Base-by-base conservation (phyloP, 2,329 filamentous ascomycete species). In the Paecilomyces fulvus region DNA sequence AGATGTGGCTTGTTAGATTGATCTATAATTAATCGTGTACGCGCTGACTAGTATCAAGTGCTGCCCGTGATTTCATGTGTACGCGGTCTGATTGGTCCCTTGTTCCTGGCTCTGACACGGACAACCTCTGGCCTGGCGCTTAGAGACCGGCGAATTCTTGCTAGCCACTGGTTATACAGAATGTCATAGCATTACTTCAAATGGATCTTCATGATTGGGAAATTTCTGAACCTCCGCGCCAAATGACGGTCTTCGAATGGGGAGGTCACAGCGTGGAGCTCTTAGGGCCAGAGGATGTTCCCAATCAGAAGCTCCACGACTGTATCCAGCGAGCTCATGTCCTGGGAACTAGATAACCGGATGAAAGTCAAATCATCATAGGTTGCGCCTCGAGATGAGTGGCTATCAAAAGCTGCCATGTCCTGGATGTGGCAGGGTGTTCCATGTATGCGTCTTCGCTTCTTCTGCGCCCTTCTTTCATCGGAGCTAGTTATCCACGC, bases 301-400 rank as follows among this genome's bases (percentile, higher is more conserved):
- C 56, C 56, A 31, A 65, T 49, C 48, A 49, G 6, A 20, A 49
- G 48, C 48, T 25, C 14, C 21, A 25, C 14, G 25, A n/a, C 37
- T 3, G 5, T 43, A 43, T 17, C 9, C 37, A 43, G 17, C 37
- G 37, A 43, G 14, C 37, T 43, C 37, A 43, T 43, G 12, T 43
- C n/a, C 37, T n/a, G 7, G 37, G n/a, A 17, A 17, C n/a, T 17
- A 17, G 17, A 17, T 17, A 17, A 17, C n/a, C 17, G 9, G 17
- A 17, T 43, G 37, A n/a, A 43, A 43, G 37, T 12, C n/a, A n/a
- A 17, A n/a, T 17, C n/a, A 43, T n/a, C n/a, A 43, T 17, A 17
- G 37, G 37, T 20, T 14, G n/a, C n/a, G n/a, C 4, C 14, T 43
- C 37, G 37, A 43, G 17, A 43, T 43, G 37, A 43, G n/a, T 9